Evolutionary conservation across 2,329 filamentous ascomycete genomes (phyloP), one percentile per base, ranked within the genome.

Genomic region (Leptosphaerulina australis): DNA sequence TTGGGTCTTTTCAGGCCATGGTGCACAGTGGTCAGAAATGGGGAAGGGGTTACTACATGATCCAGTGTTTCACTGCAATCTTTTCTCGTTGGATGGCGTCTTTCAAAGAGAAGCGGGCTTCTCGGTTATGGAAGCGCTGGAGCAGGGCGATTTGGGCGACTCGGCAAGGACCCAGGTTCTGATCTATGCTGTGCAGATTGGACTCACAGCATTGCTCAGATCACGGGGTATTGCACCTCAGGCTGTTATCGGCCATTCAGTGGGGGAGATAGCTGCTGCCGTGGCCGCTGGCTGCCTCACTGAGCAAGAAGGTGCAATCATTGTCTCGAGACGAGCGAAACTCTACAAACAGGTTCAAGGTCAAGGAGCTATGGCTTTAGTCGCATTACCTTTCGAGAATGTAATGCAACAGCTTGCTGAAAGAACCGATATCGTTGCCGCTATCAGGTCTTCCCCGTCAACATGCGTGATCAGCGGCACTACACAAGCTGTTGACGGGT

Each of bases 1-100:
- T 0, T 77, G 72, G 70, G 66, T 77, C 0, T 77, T 77, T 52
- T 75, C 74, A 0, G 76, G 76, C 1, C 76, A 78, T 35, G 76
- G 76, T 21, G 74, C 74, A 2, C 76, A 77, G 35, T 77, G 74
- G 72, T 40, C 54, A 0, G 66, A 68, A 3, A 78, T 78, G 75
- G 75, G 74, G 6, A 64, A 65, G 9, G 69, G 74, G 22, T 63
- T 78, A 0, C 30, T 76, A 5, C 29, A 56, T 1, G 43, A 43
- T 3, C 52, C 11, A 3, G 40, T 61, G 3, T 74, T 74, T 55
- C 40, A 20, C 10, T 20, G 63, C 15, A 49, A 67, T 1, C 39
- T 76, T 14, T 29, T 48, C 0, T 38, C 51, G 0, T 26, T 74
- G 4, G 72, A 75, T 18, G 12, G 31, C 1, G 17, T 59, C 20